Percentiles rank a stretch among this genome's conserved stretches.
These are phyloP conservation scores for Debaryomyces fabryi DNA, from an alignment of 1,139 yeast species.

Conservation along the genomic window DNA sequence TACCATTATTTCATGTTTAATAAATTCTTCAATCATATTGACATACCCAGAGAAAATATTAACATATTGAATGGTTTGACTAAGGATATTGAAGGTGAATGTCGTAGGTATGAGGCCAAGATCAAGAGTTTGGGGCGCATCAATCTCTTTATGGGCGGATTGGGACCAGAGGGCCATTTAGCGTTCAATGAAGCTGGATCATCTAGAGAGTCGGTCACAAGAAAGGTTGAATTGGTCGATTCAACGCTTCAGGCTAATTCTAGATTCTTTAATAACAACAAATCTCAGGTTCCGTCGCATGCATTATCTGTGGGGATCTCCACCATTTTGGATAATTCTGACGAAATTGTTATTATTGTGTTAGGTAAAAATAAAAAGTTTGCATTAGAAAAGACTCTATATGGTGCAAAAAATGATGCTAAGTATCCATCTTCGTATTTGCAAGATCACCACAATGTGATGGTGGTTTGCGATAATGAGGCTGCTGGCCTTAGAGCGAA, in stretches of 20 bases:
- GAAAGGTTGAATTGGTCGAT: constrained; percentile 52
- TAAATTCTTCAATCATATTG: constrained; percentile 61
- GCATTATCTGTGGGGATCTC: constrained; percentile 66
- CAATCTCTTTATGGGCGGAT: constrained; percentile 61
- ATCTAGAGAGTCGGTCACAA: constrained; percentile 46
- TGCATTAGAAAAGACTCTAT: constrained; percentile 48
- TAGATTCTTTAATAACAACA: constrained; percentile 54
- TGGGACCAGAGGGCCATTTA: constrained; percentile 68
- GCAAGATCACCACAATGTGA: constrained; percentile 48
- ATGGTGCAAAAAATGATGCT: constrained; percentile 38
- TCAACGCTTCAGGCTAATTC: constrained; percentile 61
- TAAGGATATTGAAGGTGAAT: constrained; percentile 48
- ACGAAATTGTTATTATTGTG: constrained; percentile 54
- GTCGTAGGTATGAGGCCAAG: constrained; percentile 52
- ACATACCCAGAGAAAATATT: constrained; percentile 57
- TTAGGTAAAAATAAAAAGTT: constrained; percentile 47
- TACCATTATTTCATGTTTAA: constrained; percentile 65
- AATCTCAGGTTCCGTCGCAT: constrained; percentile 50
- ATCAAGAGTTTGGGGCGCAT: constrained; percentile 55
- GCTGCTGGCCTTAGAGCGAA: constrained; percentile 43
- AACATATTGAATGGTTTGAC: constrained; percentile 60
- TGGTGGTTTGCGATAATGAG: constrained; percentile 49
- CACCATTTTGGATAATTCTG: constrained; percentile 63
- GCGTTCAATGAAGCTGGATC: constrained; percentile 69
- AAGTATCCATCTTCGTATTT: constrained; percentile 50